Evolutionary conservation across 148 eudicot genomes (phyloP).

Genomic region (Fagopyrum esculentum): DNA sequence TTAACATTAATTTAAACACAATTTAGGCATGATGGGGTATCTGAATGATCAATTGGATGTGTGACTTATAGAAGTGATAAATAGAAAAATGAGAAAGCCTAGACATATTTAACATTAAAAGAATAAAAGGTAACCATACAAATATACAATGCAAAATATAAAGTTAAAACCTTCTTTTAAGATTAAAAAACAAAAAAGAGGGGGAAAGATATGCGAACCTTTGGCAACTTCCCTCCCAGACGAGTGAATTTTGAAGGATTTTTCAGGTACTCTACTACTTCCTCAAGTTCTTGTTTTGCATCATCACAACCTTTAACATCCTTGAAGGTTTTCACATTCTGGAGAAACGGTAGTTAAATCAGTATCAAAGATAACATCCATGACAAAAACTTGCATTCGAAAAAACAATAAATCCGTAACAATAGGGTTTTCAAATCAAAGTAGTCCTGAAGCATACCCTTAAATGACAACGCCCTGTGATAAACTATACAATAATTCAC

Average conservation of each 20-base stretch:
- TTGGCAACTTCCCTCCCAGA: too few relatives aligned
- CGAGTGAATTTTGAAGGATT: too few relatives aligned
- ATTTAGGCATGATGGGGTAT: not conserved
- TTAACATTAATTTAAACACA: not conserved
- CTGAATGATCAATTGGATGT: not conserved
- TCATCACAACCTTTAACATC: too few relatives aligned
- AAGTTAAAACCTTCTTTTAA: not conserved
- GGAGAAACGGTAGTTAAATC: conserved; percentile 22
- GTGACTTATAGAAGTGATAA: not conserved
- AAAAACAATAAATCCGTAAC: not conserved
- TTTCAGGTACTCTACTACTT: too few relatives aligned
- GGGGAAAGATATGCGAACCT: conserved; percentile 42
- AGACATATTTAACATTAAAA: not conserved
- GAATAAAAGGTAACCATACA: too few relatives aligned
- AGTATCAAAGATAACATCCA: not conserved
- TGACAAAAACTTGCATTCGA: not conserved
- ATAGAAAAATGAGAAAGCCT: not conserved
- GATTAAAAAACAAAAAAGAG: not conserved
- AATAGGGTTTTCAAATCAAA: not conserved
- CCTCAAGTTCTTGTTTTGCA: too few relatives aligned
- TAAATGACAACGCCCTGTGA: not conserved
- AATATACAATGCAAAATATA: not conserved
- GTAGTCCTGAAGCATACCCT: not conserved
- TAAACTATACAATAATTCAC: not conserved
- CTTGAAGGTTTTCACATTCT: conserved; percentile 95